A percentile compares a stretch with the other conserved stretches of the same genome.
Evolutionary conservation across 2,329 filamentous ascomycete genomes (phyloP).

Genomic region (Clarireedia hainanense): DNA sequence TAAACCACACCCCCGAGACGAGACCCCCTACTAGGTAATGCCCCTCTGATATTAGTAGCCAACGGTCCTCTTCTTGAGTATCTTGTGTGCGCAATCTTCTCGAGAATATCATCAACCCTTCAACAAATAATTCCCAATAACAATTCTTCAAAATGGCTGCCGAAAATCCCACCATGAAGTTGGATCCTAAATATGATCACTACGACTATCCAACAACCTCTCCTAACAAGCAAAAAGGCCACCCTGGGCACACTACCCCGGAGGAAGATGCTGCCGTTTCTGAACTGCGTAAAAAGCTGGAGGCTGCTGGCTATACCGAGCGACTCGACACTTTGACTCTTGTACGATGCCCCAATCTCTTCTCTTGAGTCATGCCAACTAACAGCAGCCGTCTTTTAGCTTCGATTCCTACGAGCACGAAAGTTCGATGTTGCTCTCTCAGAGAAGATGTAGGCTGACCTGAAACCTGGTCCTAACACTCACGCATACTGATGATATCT

Average conservation of each 20-base stretch:
- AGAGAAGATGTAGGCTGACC: constrained; percentile 71
- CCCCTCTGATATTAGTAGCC: neutral
- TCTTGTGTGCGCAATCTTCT: neutral
- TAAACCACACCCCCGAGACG: neutral
- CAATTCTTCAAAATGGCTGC: constrained; percentile 22
- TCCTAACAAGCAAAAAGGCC: constrained; percentile 62
- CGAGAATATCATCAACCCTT: neutral
- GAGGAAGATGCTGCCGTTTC: constrained; percentile 84
- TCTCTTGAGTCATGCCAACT: neutral
- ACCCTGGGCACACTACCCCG: constrained; percentile 79
- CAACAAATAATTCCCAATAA: neutral
- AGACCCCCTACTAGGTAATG: neutral
- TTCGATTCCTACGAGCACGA: constrained; percentile 86
- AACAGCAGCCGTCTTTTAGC: constrained; percentile 34
- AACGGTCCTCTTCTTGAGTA: neutral
- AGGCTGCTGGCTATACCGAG: constrained; percentile 73
- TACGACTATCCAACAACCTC: constrained; percentile 86
- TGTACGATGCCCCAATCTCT: constrained; percentile 42
- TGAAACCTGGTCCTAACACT: neutral
- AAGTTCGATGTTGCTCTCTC: constrained; percentile 84
- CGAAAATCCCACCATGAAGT: constrained; percentile 30
- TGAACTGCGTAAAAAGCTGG: constrained; percentile 78
- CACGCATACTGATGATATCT: constrained; percentile 11
- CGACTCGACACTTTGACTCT: constrained; percentile 87
- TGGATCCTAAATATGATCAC: constrained; percentile 89